Evolutionary conservation across 1,284 basidiomycete species (phyloP).

Genomic region (Moniliella sp.): DNA sequence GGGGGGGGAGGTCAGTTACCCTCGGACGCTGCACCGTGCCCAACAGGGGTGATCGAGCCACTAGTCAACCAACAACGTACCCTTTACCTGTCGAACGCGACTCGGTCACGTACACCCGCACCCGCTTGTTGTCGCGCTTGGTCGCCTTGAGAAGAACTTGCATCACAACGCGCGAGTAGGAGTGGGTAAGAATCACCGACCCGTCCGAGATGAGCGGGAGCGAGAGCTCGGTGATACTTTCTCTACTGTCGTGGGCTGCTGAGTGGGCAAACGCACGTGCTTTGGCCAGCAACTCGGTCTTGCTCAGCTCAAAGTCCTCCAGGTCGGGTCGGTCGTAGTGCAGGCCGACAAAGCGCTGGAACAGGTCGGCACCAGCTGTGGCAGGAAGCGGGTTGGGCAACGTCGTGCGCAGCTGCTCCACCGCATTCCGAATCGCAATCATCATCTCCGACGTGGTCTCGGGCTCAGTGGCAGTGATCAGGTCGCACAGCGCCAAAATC

Average conservation of each 20-base stretch:
- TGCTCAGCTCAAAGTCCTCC: slow-evolving; percentile 55
- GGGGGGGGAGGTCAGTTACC: too few relatives aligned
- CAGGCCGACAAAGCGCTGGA: slow-evolving; percentile 60
- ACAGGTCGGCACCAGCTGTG: slow-evolving; percentile 70
- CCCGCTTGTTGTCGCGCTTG: slow-evolving; percentile 54
- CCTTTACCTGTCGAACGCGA: slow-evolving; percentile 56
- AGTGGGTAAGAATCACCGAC: slow-evolving; percentile 59
- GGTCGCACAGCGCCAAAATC: slow-evolving; percentile 55
- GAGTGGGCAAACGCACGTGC: slow-evolving; percentile 50
- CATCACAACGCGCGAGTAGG: slow-evolving; percentile 84
- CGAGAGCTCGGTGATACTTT: slow-evolving; percentile 70
- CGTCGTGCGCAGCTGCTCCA: slow-evolving; percentile 45
- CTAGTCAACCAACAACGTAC: too few relatives aligned
- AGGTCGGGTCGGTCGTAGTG: slow-evolving; percentile 58
- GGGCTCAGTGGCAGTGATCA: slow-evolving; percentile 54
- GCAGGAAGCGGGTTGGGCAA: slow-evolving; percentile 61
- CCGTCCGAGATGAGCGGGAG: slow-evolving; percentile 83
- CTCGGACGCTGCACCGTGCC: too few relatives aligned
- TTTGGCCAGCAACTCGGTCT: slow-evolving; percentile 54
- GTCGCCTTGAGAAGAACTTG: slow-evolving; percentile 63
- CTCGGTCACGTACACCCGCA: slow-evolving; percentile 93
- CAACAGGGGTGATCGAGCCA: too few relatives aligned
- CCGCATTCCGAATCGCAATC: slow-evolving; percentile 54
- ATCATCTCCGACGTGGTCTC: slow-evolving; percentile 78
- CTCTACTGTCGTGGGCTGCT: slow-evolving; percentile 44